phyloP scores from a whole-genome alignment of 2,329 filamentous ascomycete genomes.

The Cladosporium sp. region DNA sequence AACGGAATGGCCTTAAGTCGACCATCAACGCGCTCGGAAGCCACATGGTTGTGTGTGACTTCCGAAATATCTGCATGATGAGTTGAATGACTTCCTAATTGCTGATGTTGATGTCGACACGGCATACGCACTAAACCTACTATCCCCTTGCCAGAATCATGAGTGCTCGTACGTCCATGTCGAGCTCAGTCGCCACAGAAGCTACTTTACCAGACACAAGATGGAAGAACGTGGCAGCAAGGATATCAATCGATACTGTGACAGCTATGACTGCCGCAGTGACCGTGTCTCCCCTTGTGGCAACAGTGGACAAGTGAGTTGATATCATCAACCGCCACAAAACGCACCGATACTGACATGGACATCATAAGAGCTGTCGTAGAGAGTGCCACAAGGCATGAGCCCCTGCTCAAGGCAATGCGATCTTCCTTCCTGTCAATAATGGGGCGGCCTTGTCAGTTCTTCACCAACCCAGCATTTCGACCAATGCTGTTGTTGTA shows the following conservation, averaged over 20 bases:
- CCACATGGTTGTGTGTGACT: neutral
- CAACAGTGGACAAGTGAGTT: slow-evolving; percentile 27
- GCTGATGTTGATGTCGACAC: neutral
- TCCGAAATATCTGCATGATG: neutral
- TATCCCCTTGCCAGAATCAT: neutral
- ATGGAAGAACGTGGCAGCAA: neutral
- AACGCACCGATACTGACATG: neutral
- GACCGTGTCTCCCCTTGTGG: slow-evolving; percentile 27
- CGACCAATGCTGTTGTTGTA: slow-evolving; percentile 27
- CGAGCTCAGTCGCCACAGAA: neutral
- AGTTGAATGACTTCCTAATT: neutral
- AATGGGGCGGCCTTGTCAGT: slow-evolving; percentile 21
- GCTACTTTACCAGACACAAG: neutral
- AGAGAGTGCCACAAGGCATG: slow-evolving; percentile 24
- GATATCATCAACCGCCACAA: neutral
- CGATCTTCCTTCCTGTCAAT: slow-evolving; percentile 17
- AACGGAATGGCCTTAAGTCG: neutral
- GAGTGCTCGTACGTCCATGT: neutral
- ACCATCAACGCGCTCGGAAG: neutral
- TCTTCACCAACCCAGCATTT: slow-evolving; percentile 23
- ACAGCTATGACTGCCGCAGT: slow-evolving; percentile 25
- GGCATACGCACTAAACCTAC: neutral
- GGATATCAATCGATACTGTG: slow-evolving; percentile 21
- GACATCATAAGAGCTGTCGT: slow-evolving; percentile 25
- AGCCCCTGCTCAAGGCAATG: slow-evolving; percentile 19